Evolutionary conservation across 305 asterid genomes (phyloP).

Genomic region (Fraxinus latifolia): DNA sequence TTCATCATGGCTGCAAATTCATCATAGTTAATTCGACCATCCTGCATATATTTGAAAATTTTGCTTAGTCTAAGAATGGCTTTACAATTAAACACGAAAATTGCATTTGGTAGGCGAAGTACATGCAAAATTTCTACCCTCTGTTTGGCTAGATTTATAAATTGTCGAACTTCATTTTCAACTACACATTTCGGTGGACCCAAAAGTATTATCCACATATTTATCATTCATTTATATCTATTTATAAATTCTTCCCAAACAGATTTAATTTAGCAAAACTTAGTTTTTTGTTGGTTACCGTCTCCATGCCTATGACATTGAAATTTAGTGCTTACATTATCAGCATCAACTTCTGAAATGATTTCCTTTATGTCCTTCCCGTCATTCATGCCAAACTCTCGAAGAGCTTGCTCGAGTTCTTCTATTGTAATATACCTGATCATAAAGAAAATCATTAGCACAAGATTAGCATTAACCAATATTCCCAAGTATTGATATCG

Average conservation of each 20-base stretch:
- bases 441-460: neutral
- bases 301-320: neutral
- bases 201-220: neutral
- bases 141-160: neutral
- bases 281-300: neutral
- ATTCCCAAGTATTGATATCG: neutral
- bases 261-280: neutral
- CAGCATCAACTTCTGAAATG: slow-evolving; percentile 69
- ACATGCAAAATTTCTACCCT: neutral
- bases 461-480: neutral
- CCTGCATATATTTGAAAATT: slow-evolving; percentile 30
- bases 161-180: neutral
- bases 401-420: slow-evolving; percentile 88
- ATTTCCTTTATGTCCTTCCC: slow-evolving; percentile 79
- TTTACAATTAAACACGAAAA: neutral
- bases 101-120: neutral
- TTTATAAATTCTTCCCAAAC: neutral
- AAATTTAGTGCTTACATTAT: slow-evolving; percentile 46
- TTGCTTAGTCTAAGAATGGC: neutral
- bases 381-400: slow-evolving; percentile 82
- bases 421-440: slow-evolving; percentile 81
- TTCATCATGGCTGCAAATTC: slow-evolving; percentile 69
- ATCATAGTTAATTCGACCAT: slow-evolving; percentile 56
- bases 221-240: neutral
- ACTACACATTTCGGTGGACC: neutral